Base-by-base conservation (phyloP, 2,329 filamentous ascomycete genomes). In the Mollisia scopiformis region DNA sequence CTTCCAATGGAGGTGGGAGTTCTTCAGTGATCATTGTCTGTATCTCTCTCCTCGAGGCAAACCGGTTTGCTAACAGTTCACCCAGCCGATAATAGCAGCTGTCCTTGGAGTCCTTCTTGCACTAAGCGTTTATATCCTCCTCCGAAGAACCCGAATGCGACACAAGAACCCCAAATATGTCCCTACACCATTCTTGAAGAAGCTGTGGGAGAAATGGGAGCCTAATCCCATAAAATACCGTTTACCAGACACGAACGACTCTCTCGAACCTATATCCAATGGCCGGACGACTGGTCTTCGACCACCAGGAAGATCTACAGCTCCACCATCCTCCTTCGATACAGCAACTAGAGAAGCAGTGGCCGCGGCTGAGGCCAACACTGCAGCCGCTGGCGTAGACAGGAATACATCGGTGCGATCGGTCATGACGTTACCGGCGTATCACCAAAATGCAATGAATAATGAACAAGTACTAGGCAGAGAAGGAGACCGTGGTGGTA, bases 371-470 rank as follows among this genome's bases (percentile, higher is more conserved):
- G 55, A 53, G 37, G 47, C 33, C 49, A 53, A 14, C n/a, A 47
- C 43, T 28, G 49, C 57, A 14, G 59, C 74, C 1, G 70, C 66
- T 25, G 79, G 77, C 3, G 86, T 97, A 13, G 91, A 94, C 72
- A 86, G 94, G 31, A 90, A 94, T 69, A 93, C 91, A 1, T 96
- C 92, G 8, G 83, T 98, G 49, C 88, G 94, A 58, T 96, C 92
- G n/a, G 88, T 98, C 58, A 95, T 97, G 84, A 98, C 95, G 0
- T 79, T 99, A 2, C 95, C 95, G 0, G 85, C 91, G 0, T 99
- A 99, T 75, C 88, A 90, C 2, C 84, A 83, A 16, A 86, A 86
- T 28, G 86, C 92, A 0, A 82, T 86, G 53, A 88, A 90, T 21
- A 88, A 86, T 49, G 95, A 99, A 75, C 88, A 88, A 67, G 88